phyloP scores from a whole-genome alignment of 352 stramenopile species.

The Phytophthora brassicae region DNA sequence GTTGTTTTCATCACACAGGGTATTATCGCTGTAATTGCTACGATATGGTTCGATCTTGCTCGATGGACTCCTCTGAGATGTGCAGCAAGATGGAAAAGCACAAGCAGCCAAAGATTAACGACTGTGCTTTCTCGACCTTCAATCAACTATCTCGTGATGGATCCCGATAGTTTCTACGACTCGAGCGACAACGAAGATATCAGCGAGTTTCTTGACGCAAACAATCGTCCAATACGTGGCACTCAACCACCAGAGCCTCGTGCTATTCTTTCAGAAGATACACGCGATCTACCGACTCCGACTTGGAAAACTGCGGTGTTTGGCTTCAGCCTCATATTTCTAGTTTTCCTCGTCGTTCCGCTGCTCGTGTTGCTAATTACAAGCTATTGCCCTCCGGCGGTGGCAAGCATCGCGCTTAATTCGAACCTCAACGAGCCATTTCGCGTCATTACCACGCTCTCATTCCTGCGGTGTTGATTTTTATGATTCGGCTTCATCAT shows the following conservation, averaged over 20 bases:
- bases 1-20: conserved; percentile 11
- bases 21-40: conserved; percentile 10
- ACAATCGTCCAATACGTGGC: conserved; percentile 23
- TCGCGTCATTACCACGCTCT: conserved; percentile 24
- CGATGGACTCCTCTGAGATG: conserved; percentile 23
- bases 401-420: conserved; percentile 44
- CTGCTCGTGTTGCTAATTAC: conserved; percentile 23
- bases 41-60: conserved; percentile 34
- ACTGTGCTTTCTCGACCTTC: conserved; percentile 7
- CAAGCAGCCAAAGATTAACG: neutral
- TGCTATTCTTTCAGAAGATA: conserved; percentile 25
- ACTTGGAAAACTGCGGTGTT: conserved; percentile 12
- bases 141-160: conserved; percentile 31
- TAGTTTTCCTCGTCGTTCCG: conserved; percentile 15
- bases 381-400: conserved; percentile 21
- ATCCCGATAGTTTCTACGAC: conserved; percentile 19
- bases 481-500: neutral
- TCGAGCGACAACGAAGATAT: conserved; percentile 11
- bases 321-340: neutral
- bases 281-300: conserved; percentile 11
- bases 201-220: conserved; percentile 30
- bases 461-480: conserved; percentile 8
- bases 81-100: conserved; percentile 3
- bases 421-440: conserved; percentile 44
- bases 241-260: conserved; percentile 16